Evolutionary conservation across 495 filamentous ascomycete genomes (phyloP).

Genomic region (Podospora appendiculata): DNA sequence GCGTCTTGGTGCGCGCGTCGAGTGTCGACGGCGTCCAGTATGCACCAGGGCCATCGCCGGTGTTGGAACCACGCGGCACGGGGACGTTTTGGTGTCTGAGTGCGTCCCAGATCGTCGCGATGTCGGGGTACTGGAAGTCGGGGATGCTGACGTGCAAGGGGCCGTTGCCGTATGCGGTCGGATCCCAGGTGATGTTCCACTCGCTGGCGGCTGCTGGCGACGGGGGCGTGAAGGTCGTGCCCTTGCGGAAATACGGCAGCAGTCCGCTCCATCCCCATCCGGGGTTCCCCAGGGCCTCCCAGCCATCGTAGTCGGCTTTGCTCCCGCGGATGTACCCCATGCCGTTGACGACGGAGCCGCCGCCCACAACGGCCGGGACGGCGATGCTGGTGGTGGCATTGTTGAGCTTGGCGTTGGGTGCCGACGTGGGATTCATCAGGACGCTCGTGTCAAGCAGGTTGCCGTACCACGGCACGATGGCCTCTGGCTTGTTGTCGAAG

Average conservation of each 20-base stretch:
- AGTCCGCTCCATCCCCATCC: constrained; percentile 53
- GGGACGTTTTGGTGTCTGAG: constrained; percentile 4
- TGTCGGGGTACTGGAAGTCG: constrained; percentile 17
- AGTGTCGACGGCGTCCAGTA: constrained; percentile 14
- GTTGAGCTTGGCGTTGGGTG: constrained; percentile 16
- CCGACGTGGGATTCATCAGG: constrained; percentile 18
- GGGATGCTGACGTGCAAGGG: constrained; percentile 15
- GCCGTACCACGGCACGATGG: constrained; percentile 16
- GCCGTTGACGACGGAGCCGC: constrained; percentile 34
- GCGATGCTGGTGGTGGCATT: constrained; percentile 13
- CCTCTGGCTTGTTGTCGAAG: constrained; percentile 20
- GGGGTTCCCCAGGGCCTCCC: constrained; percentile 52
- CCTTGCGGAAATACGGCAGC: constrained; percentile 39
- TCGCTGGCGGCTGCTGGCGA: constrained; percentile 17
- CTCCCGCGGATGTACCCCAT: constrained; percentile 44
- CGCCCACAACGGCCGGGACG: constrained; percentile 30
- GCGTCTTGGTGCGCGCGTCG: constrained; percentile 14
- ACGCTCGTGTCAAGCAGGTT: constrained; percentile 13
- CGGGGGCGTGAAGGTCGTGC: constrained; percentile 21
- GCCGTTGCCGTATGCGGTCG: constrained; percentile 11
- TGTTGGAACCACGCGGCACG: constrained; percentile 2
- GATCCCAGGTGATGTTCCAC: constrained; percentile 19
- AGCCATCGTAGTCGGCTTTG: constrained; percentile 52
- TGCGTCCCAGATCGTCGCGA: constrained; percentile 12
- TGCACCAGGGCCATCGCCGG: constrained; percentile 9